Evolutionary conservation across 352 stramenopile genomes (phyloP).

Genomic region (Globisporangium paroecandrum): DNA sequence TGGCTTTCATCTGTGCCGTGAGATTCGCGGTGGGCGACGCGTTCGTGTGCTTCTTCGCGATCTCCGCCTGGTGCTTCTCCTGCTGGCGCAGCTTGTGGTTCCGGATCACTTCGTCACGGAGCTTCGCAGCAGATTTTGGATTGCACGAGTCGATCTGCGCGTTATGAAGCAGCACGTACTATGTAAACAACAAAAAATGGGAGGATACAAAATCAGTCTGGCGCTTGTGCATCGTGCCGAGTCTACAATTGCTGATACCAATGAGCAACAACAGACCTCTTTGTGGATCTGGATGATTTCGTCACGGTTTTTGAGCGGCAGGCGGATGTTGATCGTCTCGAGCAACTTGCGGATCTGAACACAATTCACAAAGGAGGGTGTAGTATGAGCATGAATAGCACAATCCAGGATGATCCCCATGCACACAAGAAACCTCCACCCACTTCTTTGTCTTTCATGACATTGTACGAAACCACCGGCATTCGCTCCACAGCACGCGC

Average conservation of each 20-base stretch:
- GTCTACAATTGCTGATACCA: background rate
- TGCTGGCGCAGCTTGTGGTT: slow-evolving; percentile 68
- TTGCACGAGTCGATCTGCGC: slow-evolving; percentile 78
- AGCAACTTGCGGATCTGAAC: slow-evolving; percentile 58
- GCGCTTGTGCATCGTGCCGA: background rate
- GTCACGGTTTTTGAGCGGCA: slow-evolving; percentile 65
- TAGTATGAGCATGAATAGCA: background rate
- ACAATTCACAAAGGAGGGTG: background rate
- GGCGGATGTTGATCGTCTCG: slow-evolving; percentile 59
- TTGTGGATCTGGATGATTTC: slow-evolving; percentile 88
- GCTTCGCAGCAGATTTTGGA: slow-evolving; percentile 55
- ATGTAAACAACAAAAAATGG: background rate
- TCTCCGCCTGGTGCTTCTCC: slow-evolving; percentile 49
- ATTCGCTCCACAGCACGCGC: slow-evolving; percentile 40
- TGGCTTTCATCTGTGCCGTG: slow-evolving; percentile 60
- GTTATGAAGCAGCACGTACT: slow-evolving; percentile 81
- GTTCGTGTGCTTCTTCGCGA: slow-evolving; percentile 25
- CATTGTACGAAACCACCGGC: slow-evolving; percentile 77
- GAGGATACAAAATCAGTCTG: background rate
- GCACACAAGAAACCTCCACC: background rate
- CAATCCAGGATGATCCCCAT: background rate
- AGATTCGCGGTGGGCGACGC: slow-evolving; percentile 30
- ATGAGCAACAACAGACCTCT: slow-evolving; percentile 38
- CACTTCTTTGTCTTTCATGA: slow-evolving; percentile 86
- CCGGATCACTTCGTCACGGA: slow-evolving; percentile 64